Conservation (phyloP, 345 rosid genomes). For the Bruguiera gymnorhiza region DNA sequence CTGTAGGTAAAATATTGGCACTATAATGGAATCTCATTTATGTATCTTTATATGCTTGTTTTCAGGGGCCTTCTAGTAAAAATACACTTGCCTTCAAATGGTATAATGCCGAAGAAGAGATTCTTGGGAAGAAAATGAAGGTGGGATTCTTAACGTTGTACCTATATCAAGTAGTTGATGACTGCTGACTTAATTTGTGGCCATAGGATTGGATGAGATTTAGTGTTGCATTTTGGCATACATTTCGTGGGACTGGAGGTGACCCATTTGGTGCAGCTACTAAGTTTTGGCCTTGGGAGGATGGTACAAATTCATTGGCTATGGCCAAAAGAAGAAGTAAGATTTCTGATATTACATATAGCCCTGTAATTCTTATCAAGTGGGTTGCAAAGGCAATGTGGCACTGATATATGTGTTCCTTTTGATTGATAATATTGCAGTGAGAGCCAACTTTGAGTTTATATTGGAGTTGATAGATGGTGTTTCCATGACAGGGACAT, state of each 20-base stretch:
- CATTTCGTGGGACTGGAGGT: slow-evolving; percentile 83
- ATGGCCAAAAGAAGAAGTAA: slow-evolving; percentile 99
- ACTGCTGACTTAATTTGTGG: slow-evolving; percentile 16
- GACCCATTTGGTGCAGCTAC: slow-evolving; percentile 92
- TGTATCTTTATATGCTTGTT: neutral
- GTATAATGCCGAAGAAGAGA: slow-evolving; percentile 84
- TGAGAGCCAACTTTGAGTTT: slow-evolving; percentile 98
- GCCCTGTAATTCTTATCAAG: neutral
- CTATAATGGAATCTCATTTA: neutral
- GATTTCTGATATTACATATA: slow-evolving; percentile 16
- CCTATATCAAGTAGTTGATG: slow-evolving; percentile 1
- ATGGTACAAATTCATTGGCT: slow-evolving; percentile 81
- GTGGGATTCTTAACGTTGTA: slow-evolving; percentile 25
- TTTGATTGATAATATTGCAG: slow-evolving; percentile 34
- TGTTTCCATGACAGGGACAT: slow-evolving; percentile 98
- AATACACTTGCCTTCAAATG: slow-evolving; percentile 79
- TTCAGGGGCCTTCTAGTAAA: slow-evolving; percentile 75
- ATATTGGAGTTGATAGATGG: slow-evolving; percentile 88
- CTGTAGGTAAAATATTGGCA: neutral
- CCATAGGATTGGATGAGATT: slow-evolving; percentile 92
- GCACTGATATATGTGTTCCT: neutral
- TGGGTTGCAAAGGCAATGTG: neutral
- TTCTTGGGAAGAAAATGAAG: slow-evolving; percentile 98
- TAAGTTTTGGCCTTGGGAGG: slow-evolving; percentile 98
- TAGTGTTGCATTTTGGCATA: slow-evolving; percentile 98